A percentile compares a stretch with the other conserved stretches of the same genome.
phyloP scores from a whole-genome alignment of 345 rosid species.

The Psidium guajava region DNA sequence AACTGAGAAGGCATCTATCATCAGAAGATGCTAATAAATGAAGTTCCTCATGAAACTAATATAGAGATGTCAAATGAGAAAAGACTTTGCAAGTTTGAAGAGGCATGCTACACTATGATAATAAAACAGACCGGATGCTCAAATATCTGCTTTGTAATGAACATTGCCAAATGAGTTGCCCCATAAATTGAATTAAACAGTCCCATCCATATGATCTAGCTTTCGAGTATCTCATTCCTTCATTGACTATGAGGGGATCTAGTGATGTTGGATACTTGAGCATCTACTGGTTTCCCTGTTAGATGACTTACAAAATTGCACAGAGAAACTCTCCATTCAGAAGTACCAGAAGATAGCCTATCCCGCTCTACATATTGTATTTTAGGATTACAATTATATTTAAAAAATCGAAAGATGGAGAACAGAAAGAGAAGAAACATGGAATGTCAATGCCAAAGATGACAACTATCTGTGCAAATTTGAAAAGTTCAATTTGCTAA shows the following conservation, averaged over 20 bases:
- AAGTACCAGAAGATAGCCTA: not conserved
- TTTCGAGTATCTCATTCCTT: not conserved
- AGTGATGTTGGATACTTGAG: not conserved
- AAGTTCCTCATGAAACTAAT: conserved; percentile 30
- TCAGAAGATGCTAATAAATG: conserved; percentile 3
- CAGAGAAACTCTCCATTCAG: not conserved
- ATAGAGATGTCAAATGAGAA: conserved; percentile 14
- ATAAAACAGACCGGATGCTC: not conserved
- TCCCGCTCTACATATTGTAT: not conserved
- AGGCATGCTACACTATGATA: not conserved
- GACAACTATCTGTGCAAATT: not conserved
- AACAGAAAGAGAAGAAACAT: not conserved
- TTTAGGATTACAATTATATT: not conserved
- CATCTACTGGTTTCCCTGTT: not conserved
- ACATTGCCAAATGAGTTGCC: not conserved
- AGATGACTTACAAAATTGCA: not conserved
- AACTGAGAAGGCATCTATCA: conserved; percentile 21
- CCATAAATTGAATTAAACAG: not conserved
- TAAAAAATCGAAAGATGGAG: not conserved
- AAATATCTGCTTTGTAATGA: not conserved
- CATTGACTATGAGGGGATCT: not conserved
- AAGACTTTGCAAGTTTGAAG: conserved; percentile 29
- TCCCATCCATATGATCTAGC: not conserved
- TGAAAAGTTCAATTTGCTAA: not conserved
- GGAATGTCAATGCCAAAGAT: not conserved